Conservation (phyloP, 305 asterid genomes). For the Nicotiana rustica region DNA sequence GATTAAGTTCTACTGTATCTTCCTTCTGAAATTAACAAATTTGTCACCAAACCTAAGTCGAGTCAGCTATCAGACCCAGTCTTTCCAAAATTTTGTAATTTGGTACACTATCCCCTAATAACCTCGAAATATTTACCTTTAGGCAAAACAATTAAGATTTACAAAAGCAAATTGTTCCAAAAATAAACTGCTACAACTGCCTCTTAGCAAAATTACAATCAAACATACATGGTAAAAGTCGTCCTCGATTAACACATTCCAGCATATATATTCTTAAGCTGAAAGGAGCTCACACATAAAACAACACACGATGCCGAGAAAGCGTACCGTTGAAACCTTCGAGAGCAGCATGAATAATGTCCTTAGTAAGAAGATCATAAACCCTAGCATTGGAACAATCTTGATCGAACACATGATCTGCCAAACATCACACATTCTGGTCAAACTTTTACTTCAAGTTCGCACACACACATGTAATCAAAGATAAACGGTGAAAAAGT, state of each 20-base stretch:
- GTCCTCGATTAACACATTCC: neutral
- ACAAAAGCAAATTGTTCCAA: neutral
- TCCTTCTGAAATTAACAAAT: constrained; percentile 1
- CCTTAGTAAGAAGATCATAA: constrained; percentile 80
- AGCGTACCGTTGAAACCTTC: constrained; percentile 86
- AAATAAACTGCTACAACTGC: neutral
- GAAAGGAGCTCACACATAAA: neutral
- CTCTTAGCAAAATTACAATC: neutral
- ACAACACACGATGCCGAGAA: neutral
- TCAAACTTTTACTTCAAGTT: constrained; percentile 18
- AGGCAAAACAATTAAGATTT: neutral
- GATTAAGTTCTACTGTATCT: neutral
- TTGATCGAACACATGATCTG: constrained; percentile 92
- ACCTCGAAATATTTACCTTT: neutral
- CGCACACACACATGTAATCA: neutral
- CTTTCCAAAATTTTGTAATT: neutral
- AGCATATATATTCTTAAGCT: neutral
- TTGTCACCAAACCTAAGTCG: neutral
- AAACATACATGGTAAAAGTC: neutral
- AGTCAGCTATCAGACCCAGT: neutral
- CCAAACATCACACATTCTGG: constrained; percentile 36
- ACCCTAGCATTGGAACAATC: constrained; percentile 71
- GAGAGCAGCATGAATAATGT: constrained; percentile 73
- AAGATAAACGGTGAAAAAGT: neutral
- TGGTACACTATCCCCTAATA: neutral